Conservation (phyloP, 305 asterid genomes). For the Fraxinus sp. region DNA sequence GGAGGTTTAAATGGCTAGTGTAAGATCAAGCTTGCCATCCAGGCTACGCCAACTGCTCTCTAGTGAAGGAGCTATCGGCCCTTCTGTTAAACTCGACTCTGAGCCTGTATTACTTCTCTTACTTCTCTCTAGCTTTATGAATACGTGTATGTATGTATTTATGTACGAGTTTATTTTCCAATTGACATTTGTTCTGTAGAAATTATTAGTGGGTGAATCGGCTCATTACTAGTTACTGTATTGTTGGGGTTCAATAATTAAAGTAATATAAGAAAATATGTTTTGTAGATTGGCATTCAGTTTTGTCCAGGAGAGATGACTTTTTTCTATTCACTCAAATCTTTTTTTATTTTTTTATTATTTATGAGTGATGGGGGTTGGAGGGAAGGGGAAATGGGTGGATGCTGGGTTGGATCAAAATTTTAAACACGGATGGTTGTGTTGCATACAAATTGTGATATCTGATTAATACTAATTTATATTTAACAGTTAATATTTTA, state of each 20-base stretch:
- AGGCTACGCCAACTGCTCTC: conserved; percentile 88
- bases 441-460: background rate
- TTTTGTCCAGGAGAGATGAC: background rate
- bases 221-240: background rate
- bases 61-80: conserved; percentile 78
- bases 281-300: background rate
- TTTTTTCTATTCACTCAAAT: background rate
- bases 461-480: background rate
- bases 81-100: conserved; percentile 73
- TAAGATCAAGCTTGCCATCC: conserved; percentile 93
- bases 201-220: conserved; percentile 12
- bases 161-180: background rate
- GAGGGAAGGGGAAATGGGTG: background rate
- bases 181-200: background rate
- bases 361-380: conserved; percentile 4
- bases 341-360: background rate
- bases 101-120: conserved; percentile 58
- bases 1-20: conserved; percentile 61
- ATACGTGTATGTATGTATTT: background rate
- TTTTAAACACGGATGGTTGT: background rate
- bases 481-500: background rate
- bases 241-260: conserved; percentile 4
- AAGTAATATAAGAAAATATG: background rate
- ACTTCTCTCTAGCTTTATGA: background rate
- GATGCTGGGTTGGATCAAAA: background rate